Evolutionary conservation across 2,329 filamentous ascomycete species (phyloP).

Genomic region (Cercospora nicotianae): DNA sequence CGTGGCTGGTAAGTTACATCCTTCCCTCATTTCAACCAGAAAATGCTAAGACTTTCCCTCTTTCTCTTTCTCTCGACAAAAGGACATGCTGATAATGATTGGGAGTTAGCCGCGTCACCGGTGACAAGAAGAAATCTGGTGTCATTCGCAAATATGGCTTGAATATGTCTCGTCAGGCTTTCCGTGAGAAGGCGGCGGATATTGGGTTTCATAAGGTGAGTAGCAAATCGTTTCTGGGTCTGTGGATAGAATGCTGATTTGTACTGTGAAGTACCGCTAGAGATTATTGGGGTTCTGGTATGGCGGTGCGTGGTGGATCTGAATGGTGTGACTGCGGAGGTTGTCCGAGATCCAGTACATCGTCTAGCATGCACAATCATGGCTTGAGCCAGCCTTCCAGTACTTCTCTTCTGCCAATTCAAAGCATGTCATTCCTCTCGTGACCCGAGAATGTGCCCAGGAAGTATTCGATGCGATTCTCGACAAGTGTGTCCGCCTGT

Average conservation of each 20-base stretch:
- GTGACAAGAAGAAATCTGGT: slow-evolving; percentile 33
- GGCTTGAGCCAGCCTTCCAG: background rate
- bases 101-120: slow-evolving; percentile 29
- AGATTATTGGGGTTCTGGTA: background rate
- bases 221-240: no score
- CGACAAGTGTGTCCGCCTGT: no score
- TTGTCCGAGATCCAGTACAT: background rate
- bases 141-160: slow-evolving; percentile 34
- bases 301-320: background rate
- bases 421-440: no score
- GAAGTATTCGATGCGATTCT: no score
- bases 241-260: no score
- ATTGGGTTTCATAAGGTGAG: slow-evolving; percentile 34
- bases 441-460: no score
- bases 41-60: background rate
- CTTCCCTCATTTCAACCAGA: background rate
- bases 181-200: slow-evolving; percentile 33
- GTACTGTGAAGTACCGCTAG: background rate
- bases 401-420: no score
- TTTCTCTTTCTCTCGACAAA: background rate
- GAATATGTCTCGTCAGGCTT: slow-evolving; percentile 34
- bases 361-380: background rate
- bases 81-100: background rate
- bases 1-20: slow-evolving; percentile 29
- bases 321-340: background rate